Conservation (phyloP, 2,329 filamentous ascomycete genomes). For the Aspergillus ustus region DNA sequence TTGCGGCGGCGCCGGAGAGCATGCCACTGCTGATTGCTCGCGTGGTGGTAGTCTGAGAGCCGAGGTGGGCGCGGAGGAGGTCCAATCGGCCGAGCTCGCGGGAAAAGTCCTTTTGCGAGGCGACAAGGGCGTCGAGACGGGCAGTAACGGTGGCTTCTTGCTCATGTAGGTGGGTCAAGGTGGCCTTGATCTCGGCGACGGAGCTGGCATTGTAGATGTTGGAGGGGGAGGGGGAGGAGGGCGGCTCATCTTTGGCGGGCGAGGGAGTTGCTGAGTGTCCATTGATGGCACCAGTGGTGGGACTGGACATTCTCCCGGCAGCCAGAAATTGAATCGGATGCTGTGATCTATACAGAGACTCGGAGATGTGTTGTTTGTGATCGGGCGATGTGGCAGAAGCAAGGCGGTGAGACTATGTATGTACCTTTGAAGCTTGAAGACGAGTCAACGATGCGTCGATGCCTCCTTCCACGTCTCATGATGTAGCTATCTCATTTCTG, state of each 20-base stretch:
- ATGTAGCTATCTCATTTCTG: background rate
- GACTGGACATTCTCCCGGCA: constrained; percentile 27
- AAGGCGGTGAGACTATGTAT: constrained; percentile 13
- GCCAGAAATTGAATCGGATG: background rate
- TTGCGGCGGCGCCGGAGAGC: constrained; percentile 83
- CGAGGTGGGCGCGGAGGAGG: constrained; percentile 83
- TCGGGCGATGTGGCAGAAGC: constrained; percentile 16
- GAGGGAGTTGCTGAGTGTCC: constrained; percentile 27
- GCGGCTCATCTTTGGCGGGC: constrained; percentile 14
- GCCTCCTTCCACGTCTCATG: background rate
- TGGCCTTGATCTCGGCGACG: constrained; percentile 77
- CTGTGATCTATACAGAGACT: background rate
- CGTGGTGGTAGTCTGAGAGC: constrained; percentile 82
- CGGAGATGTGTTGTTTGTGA: background rate
- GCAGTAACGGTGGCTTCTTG: constrained; percentile 76
- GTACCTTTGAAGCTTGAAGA: background rate
- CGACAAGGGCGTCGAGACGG: constrained; percentile 75
- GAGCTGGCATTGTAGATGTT: constrained; percentile 72
- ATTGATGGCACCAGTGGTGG: constrained; percentile 27
- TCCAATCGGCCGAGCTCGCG: constrained; percentile 88
- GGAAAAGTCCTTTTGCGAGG: constrained; percentile 82
- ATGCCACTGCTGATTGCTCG: constrained; percentile 86
- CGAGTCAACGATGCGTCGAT: background rate
- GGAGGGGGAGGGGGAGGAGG: constrained; percentile 26
- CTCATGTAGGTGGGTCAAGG: constrained; percentile 73